A percentile compares a stretch with the other conserved stretches of the same genome.
These are phyloP conservation scores for Actinomortierella ambigua DNA, from an alignment of 371 early-diverging fungal genomes.

Conservation along the genomic window DNA sequence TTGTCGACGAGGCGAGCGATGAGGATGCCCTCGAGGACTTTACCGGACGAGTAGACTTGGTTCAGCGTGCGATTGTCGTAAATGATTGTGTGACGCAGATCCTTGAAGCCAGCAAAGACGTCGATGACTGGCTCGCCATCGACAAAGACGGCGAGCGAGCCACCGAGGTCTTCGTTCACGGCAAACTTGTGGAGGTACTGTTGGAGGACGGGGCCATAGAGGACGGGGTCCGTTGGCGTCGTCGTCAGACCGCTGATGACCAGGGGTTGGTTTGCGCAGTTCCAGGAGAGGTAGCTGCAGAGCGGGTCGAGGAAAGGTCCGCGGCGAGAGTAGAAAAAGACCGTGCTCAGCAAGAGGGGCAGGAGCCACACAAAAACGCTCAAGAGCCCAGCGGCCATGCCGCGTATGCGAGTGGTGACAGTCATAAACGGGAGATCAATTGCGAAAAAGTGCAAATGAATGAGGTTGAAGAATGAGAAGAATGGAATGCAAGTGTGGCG, in stretches of 20 bases:
- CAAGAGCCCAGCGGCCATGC: not conserved
- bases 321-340: slow-evolving; percentile 16
- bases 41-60: slow-evolving; percentile 71
- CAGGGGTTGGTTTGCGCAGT: slow-evolving; percentile 12
- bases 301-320: slow-evolving; percentile 26
- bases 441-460: too few species aligned
- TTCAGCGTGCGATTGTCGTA: slow-evolving; percentile 65
- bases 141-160: slow-evolving; percentile 56
- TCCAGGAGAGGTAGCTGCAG: slow-evolving; percentile 13
- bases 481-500: too few species aligned
- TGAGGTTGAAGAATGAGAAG: too few species aligned
- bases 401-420: too few species aligned
- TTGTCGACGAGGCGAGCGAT: slow-evolving; percentile 67
- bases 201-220: slow-evolving; percentile 38
- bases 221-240: slow-evolving; percentile 23
- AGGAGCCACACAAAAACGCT: slow-evolving; percentile 24
- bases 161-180: slow-evolving; percentile 55
- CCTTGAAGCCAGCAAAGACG: slow-evolving; percentile 69
- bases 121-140: slow-evolving; percentile 64
- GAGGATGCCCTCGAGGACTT: slow-evolving; percentile 64
- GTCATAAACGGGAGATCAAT: too few species aligned
- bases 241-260: slow-evolving; percentile 28
- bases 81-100: slow-evolving; percentile 37
- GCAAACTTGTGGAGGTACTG: slow-evolving; percentile 47
- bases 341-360: slow-evolving; percentile 19